Evolutionary conservation across 2,329 filamentous ascomycete genomes (phyloP), one percentile per base, ranked within the genome.

Genomic region (Neoscytalidium dimidiatum): DNA sequence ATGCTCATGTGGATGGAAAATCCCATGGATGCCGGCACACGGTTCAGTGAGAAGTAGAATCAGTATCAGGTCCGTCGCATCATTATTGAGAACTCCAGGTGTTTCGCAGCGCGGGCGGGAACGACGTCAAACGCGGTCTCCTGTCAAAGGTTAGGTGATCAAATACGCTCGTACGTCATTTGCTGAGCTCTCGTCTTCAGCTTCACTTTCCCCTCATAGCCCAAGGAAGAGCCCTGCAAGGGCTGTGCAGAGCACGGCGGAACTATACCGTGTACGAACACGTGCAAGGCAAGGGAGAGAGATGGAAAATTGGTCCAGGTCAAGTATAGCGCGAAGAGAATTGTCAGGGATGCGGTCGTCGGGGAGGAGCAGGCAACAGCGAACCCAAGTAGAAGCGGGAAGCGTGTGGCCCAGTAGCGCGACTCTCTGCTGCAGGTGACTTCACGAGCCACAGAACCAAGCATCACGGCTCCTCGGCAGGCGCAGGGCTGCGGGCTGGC

Each of bases 391-490:
- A 28, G 9, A 17, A 8, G 35, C 35, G 53, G 23, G 23, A 21
- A 31, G 38, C 14, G 52, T 56, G 31, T 23, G 33, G 52, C 33
- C 44, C 21, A 26, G 52, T 56, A 26, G 35, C n/a, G 56, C 43
- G 53, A 58, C 7, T 13, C 19, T 14, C 8, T 7, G 53, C 35
- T 43, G 56, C 56, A 60, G 56, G 56, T 46, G 56, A 46, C 41
- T 60, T 33, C 56, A 60, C 41, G 28, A 60, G 56, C 56, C 38
- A 60, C 56, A 60, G 38, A 5, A 46, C 56, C 26, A 60, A 60
- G 56, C 56, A 60, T 46, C 56, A 60, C 38, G 56, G 56, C 53
- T 58, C 17, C 38, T 58, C 53, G 53, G 53, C 56, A 33, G 56
- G 56, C 56, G 56, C 56, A 60, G 26, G 53, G 52, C 52, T 43